Percentiles rank a stretch among this genome's conserved stretches.
Conservation (phyloP, 2,329 filamentous ascomycete species). For the Penicillium concentricum region DNA sequence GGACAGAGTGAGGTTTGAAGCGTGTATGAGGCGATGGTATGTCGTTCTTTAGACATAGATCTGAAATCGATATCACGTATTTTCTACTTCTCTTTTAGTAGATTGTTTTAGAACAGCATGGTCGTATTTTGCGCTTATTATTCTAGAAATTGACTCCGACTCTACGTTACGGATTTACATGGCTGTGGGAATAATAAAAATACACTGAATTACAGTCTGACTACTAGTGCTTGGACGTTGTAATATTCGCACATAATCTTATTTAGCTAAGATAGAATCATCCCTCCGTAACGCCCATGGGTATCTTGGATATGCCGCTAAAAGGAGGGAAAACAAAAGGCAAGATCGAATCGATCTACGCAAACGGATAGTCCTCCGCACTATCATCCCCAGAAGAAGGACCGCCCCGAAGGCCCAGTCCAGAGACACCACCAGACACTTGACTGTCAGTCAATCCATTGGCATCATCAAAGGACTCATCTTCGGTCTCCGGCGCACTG, state of each 20-base stretch:
- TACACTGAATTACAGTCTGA: not conserved
- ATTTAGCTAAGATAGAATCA: not conserved
- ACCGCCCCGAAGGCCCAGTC: not conserved
- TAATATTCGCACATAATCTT: not conserved
- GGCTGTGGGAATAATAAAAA: too few species aligned
- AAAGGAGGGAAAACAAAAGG: constrained; percentile 1
- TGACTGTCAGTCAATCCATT: not conserved
- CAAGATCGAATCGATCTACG: not conserved
- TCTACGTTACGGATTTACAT: not conserved
- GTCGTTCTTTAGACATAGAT: not conserved
- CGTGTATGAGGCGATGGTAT: not conserved
- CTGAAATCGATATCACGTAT: not conserved
- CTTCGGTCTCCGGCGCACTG: not conserved
- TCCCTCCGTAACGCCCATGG: constrained; percentile 2
- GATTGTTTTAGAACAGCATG: too few species aligned
- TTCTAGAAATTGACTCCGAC: not conserved
- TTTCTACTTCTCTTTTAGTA: not conserved
- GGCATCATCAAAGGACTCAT: not conserved
- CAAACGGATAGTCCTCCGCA: not conserved
- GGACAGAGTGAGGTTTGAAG: not conserved
- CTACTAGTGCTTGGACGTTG: not conserved
- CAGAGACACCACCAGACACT: not conserved
- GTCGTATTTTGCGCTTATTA: not conserved
- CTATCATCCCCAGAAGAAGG: not conserved
- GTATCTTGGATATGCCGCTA: constrained; percentile 8